Conservation (phyloP, 2,329 filamentous ascomycete genomes). For the Stromatinia cepivora region DNA sequence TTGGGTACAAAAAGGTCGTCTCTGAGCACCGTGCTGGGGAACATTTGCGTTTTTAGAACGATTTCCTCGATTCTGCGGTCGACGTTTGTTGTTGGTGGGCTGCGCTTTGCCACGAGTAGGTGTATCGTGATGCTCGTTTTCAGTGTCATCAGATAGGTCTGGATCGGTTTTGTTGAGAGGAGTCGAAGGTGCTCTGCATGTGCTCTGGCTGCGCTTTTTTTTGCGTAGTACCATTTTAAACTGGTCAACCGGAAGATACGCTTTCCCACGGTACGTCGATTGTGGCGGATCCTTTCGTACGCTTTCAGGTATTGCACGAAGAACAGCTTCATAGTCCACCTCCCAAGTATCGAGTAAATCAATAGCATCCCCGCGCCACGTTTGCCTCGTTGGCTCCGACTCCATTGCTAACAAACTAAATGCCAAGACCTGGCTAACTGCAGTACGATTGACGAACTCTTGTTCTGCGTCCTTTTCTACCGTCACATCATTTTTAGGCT, state of each 20-base stretch:
- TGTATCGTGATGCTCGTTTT: neutral
- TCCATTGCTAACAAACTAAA: slow-evolving; percentile 16
- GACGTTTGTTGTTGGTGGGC: neutral
- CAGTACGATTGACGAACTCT: slow-evolving; percentile 9
- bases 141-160: neutral
- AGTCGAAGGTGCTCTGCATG: neutral
- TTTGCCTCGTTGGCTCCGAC: neutral
- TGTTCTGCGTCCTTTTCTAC: neutral
- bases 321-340: neutral
- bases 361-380: neutral
- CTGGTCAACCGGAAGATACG: neutral
- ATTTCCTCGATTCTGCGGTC: neutral
- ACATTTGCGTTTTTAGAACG: neutral
- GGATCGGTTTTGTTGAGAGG: neutral
- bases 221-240: neutral
- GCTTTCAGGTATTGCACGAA: neutral
- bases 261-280: neutral
- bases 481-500: slow-evolving; percentile 3
- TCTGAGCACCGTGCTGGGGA: too few species aligned
- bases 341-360: slow-evolving; percentile 3
- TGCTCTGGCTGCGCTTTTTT: neutral
- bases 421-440: slow-evolving; percentile 9
- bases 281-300: neutral
- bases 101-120: neutral
- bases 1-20: slow-evolving; percentile 4